Base-by-base conservation (phyloP, 129 eudicot genomes). In the Chrysanthemum lavandulifolium region DNA sequence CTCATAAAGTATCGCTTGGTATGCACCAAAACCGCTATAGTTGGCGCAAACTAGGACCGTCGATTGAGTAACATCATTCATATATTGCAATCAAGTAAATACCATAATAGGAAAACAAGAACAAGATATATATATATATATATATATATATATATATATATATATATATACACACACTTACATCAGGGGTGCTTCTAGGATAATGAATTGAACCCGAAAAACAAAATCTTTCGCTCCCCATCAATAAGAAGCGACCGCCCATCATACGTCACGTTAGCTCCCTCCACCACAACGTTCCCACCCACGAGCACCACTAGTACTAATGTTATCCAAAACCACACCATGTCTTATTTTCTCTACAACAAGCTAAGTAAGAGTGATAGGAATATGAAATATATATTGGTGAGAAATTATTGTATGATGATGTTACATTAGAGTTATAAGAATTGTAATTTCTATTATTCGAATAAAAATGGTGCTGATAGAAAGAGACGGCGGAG, bases 181-280 rank as follows among this genome's bases (percentile, higher is more conserved):
- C 97, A 75, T 89, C 93, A 7, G 96, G 97, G n/a, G 97, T 92
- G 79, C 97, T 88, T 21, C 97, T 82, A 50, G 97, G 96, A 58
- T 92, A 92, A 68, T 92, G 98, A 82, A 92, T 92, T 1, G 98
- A 92, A 31, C 98, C 98, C 3, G 98, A 89, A 65, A n/a, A 92
- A 87, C 48, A 92, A 50, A 29, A 92, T 78, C 71, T 54, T 76
- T 29, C 91, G 66, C 49, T 84, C 75, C 2, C 96, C 96, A 25
- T 87, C 81, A n/a, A 92, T 85, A 53, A 89, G 87, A 57, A 92
- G 81, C 16, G 98, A 87, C 67, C 96, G 76, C 14, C 95, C 96
- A 57, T 92, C 98, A 64, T 89, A 92, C 2, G 71, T 89, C 69
- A 92, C 96, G 11, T 68, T 68, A n/a, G n/a, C n/a, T n/a, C n/a